Evolutionary conservation across 441 rosid species (phyloP).

Genomic region (Arabidopsis lyrata): DNA sequence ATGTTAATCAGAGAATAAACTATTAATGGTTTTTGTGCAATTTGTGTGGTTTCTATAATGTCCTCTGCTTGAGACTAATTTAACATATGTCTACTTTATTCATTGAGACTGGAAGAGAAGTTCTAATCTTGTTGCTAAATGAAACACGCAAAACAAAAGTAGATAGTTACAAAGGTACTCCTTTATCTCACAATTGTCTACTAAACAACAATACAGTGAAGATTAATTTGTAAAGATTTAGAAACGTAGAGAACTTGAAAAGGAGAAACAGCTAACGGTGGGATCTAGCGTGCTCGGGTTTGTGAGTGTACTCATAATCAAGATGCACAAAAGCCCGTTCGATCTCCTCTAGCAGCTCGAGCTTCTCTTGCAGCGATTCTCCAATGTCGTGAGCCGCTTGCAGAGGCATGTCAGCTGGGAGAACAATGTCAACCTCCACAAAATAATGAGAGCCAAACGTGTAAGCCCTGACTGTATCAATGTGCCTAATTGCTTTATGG

Average conservation of each 20-base stretch:
- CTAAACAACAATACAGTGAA: conserved; percentile 13
- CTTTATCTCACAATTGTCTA: conserved; percentile 18
- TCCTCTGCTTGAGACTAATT: background rate
- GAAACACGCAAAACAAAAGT: background rate
- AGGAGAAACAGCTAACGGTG: conserved; percentile 38
- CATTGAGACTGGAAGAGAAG: too few species aligned
- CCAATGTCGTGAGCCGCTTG: conserved; percentile 94
- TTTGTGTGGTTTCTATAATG: background rate
- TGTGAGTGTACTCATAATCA: conserved; percentile 90
- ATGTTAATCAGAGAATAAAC: background rate
- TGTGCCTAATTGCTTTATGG: conserved; percentile 82
- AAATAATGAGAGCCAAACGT: conserved; percentile 96
- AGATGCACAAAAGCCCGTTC: conserved; percentile 97
- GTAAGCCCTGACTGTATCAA: conserved; percentile 93
- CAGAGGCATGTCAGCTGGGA: conserved; percentile 85
- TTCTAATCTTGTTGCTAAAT: background rate
- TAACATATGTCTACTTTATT: background rate
- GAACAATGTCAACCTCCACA: conserved; percentile 93
- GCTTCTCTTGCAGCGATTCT: conserved; percentile 88
- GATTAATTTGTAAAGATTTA: background rate
- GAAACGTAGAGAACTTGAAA: conserved; percentile 18
- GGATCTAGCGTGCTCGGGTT: conserved; percentile 85
- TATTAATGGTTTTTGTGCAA: background rate
- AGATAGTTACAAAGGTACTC: conserved; percentile 20
- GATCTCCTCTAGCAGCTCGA: conserved; percentile 79